Percentiles rank a stretch among this genome's conserved stretches.
These are phyloP conservation scores for Carex arenaria DNA, from an alignment of 202 grass and related monocot species.

Conservation along the genomic window DNA sequence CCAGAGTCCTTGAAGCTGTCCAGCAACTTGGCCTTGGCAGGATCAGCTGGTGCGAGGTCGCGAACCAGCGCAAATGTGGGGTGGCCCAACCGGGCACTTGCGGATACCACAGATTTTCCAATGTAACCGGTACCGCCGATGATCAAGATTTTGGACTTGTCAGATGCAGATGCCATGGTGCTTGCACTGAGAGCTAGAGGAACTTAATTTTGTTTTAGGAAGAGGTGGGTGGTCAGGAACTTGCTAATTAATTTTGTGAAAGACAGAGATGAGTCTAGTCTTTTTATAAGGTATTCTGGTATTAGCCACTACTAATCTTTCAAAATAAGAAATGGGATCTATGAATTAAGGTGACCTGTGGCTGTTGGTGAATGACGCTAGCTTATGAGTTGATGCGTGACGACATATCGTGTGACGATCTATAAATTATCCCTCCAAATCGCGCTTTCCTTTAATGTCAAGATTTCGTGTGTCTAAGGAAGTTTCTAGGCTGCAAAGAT, in stretches of 20 bases:
- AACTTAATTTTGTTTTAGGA: too few relatives aligned
- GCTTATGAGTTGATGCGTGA: too few relatives aligned
- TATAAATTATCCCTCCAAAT: too few relatives aligned
- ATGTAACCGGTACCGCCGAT: constrained; percentile 54
- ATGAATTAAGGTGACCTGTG: too few relatives aligned
- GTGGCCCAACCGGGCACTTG: constrained; percentile 48
- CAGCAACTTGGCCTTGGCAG: constrained; percentile 44
- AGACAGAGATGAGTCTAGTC: not conserved
- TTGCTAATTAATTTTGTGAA: not conserved
- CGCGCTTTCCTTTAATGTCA: too few relatives aligned
- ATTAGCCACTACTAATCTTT: too few relatives aligned
- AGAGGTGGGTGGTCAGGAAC: too few relatives aligned
- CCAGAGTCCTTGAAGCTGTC: constrained; percentile 45
- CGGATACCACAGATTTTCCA: constrained; percentile 39
- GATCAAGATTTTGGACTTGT: constrained; percentile 56
- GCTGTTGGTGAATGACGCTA: not conserved
- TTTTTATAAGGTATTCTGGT: not conserved
- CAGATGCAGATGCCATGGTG: constrained; percentile 40
- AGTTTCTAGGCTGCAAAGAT: too few relatives aligned
- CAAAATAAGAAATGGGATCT: too few relatives aligned
- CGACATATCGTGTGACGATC: too few relatives aligned
- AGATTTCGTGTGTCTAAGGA: too few relatives aligned
- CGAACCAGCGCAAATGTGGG: constrained; percentile 42
- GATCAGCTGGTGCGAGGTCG: constrained; percentile 26
- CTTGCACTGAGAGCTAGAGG: too few relatives aligned